These are phyloP conservation scores for Phytophthora sojae DNA, from an alignment of 352 stramenopile species.

Conservation along the genomic window DNA sequence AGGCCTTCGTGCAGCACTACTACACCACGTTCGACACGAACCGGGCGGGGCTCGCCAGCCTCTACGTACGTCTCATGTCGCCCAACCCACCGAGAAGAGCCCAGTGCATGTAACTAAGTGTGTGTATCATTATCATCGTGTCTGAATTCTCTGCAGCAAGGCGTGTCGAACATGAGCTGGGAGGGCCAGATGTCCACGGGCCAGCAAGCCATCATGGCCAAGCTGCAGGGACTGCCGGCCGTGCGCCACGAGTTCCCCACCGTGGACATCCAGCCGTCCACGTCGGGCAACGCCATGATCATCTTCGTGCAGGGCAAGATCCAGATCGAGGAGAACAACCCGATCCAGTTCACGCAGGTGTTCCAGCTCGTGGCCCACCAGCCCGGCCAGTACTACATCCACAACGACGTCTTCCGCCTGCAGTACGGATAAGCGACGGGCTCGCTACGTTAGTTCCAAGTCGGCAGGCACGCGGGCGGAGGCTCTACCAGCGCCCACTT, in stretches of 20 bases:
- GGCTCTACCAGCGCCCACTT: constrained; percentile 4
- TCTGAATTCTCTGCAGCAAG: constrained; percentile 49
- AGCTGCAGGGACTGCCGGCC: constrained; percentile 77
- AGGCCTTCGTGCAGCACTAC: constrained; percentile 90
- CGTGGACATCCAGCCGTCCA: constrained; percentile 94
- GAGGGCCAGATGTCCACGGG: constrained; percentile 73
- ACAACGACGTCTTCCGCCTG: constrained; percentile 98
- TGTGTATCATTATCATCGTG: not conserved
- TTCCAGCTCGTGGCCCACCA: constrained; percentile 96
- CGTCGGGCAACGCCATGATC: constrained; percentile 91
- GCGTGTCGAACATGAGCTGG: constrained; percentile 82
- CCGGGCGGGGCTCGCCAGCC: constrained; percentile 67
- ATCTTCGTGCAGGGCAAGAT: constrained; percentile 96
- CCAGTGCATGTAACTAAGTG: not conserved
- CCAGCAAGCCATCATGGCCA: constrained; percentile 90
- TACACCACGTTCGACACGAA: constrained; percentile 90
- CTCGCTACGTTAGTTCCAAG: constrained; percentile 22
- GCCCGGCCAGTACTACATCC: constrained; percentile 96
- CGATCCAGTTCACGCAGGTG: constrained; percentile 97
- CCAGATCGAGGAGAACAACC: constrained; percentile 94
- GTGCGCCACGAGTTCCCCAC: constrained; percentile 88
- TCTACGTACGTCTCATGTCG: constrained; percentile 70
- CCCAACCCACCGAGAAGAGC: not conserved
- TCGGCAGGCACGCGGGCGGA: constrained; percentile 1
- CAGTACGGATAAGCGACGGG: constrained; percentile 93